phyloP scores from a whole-genome alignment of 2,329 filamentous ascomycete species.

The Hypoxylon sp. region DNA sequence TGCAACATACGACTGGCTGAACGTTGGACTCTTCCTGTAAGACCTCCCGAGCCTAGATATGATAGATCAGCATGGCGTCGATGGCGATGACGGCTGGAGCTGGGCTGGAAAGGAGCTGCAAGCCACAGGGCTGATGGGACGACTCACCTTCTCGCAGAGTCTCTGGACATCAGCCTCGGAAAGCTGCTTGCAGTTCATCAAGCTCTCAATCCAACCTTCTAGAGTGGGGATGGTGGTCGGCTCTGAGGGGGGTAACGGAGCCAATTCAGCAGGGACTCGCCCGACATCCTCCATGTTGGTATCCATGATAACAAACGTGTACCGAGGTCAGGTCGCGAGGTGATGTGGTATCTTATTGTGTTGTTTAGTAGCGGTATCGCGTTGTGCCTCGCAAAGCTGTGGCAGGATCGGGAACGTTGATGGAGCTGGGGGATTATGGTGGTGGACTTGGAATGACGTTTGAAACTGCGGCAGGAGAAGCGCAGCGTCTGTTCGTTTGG shows the following conservation, averaged over 20 bases:
- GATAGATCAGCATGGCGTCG: conserved; percentile 54
- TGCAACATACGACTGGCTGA: conserved; percentile 87
- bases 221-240: conserved; percentile 91
- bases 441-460: conserved; percentile 38
- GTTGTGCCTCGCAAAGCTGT: conserved; percentile 15
- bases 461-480: conserved; percentile 21
- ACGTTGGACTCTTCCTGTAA: conserved; percentile 98
- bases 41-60: conserved; percentile 86
- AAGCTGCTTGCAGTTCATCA: conserved; percentile 99
- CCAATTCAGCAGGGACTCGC: conserved; percentile 84
- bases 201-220: conserved; percentile 97
- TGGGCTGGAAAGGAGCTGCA: conserved; percentile 1
- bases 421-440: neutral
- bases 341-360: conserved; percentile 20
- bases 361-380: conserved; percentile 12
- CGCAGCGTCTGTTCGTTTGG: conserved; percentile 21
- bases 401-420: conserved; percentile 12
- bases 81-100: neutral
- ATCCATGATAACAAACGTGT: conserved; percentile 75
- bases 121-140: conserved; percentile 23
- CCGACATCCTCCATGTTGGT: conserved; percentile 99
- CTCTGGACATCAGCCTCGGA: conserved; percentile 94
- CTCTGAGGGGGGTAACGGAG: conserved; percentile 77
- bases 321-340: conserved; percentile 14
- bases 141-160: conserved; percentile 93